A percentile compares a stretch with the other conserved stretches of the same genome.
Evolutionary conservation across 2,329 filamentous ascomycete genomes (phyloP).

Genomic region (Phialophora tarda): DNA sequence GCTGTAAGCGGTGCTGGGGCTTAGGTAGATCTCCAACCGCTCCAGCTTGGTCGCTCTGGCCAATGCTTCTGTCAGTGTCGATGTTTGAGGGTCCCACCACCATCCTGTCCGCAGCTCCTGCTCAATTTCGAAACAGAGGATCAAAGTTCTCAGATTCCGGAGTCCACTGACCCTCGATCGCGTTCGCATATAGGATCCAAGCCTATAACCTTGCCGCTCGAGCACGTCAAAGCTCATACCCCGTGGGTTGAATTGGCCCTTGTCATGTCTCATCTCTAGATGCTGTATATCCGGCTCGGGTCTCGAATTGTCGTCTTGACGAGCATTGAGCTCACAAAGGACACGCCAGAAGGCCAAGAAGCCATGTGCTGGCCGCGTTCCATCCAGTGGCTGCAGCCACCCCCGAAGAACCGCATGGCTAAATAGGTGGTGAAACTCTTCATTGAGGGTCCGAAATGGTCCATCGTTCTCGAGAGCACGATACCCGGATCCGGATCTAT

Average conservation of each 20-base stretch:
- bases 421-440: conserved; percentile 11
- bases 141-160: conserved; percentile 16
- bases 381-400: neutral
- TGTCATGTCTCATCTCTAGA: conserved; percentile 17
- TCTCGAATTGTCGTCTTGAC: neutral
- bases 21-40: conserved; percentile 19
- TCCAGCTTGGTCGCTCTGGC: conserved; percentile 12
- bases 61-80: neutral
- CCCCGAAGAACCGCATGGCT: conserved; percentile 6
- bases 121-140: conserved; percentile 19
- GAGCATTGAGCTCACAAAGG: neutral
- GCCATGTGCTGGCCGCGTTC: conserved; percentile 21
- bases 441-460: neutral
- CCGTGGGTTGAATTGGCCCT: conserved; percentile 7
- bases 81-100: neutral
- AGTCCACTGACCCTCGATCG: conserved; percentile 2
- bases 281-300: conserved; percentile 13
- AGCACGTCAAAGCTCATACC: conserved; percentile 6
- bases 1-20: neutral
- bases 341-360: conserved; percentile 21
- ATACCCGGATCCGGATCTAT: conserved; percentile 5
- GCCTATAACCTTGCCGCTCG: neutral
- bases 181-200: neutral
- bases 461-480: neutral
- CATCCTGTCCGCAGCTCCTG: neutral